phyloP scores from a whole-genome alignment of 2,329 filamentous ascomycete species.

The Plenodomus biglobosus region DNA sequence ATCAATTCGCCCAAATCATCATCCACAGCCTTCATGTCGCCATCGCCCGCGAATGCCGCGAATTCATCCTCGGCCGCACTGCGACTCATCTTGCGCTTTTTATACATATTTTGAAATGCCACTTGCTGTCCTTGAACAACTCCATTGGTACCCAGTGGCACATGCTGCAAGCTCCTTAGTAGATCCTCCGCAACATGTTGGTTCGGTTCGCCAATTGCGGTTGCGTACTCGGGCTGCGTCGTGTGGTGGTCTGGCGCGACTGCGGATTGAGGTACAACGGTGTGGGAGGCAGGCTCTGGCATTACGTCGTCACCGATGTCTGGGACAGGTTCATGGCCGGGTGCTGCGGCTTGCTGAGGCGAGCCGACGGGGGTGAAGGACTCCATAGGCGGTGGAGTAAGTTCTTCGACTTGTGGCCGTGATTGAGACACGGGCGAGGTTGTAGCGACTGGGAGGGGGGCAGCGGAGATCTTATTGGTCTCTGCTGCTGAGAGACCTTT shows the following conservation, averaged over 20 bases:
- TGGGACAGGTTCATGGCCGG: constrained; percentile 18
- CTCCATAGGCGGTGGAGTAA: constrained; percentile 76
- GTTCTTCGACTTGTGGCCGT: constrained; percentile 78
- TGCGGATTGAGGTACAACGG: constrained; percentile 29
- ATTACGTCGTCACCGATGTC: constrained; percentile 35
- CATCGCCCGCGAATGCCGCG: constrained; percentile 47
- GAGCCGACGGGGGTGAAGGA: constrained; percentile 56
- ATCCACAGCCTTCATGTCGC: constrained; percentile 60
- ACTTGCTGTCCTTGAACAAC: constrained; percentile 26
- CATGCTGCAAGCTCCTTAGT: constrained; percentile 35
- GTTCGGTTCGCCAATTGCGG: constrained; percentile 24
- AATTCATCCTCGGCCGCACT: constrained; percentile 42
- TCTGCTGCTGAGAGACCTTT: constrained; percentile 70
- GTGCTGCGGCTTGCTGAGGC: constrained; percentile 35
- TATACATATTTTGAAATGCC: constrained; percentile 27
- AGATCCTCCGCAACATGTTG: constrained; percentile 31
- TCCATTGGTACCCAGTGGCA: constrained; percentile 22
- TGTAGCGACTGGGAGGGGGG: constrained; percentile 30
- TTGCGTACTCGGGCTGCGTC: constrained; percentile 23
- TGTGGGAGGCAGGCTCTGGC: constrained; percentile 26
- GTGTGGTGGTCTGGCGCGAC: constrained; percentile 23
- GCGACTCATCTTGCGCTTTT: constrained; percentile 44
- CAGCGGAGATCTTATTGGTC: constrained; percentile 50
- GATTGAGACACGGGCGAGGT: constrained; percentile 49
- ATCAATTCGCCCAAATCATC: constrained; percentile 62